These are phyloP conservation scores for Pythium dissotocum DNA, from an alignment of 352 stramenopile genomes.

Conservation along the genomic window DNA sequence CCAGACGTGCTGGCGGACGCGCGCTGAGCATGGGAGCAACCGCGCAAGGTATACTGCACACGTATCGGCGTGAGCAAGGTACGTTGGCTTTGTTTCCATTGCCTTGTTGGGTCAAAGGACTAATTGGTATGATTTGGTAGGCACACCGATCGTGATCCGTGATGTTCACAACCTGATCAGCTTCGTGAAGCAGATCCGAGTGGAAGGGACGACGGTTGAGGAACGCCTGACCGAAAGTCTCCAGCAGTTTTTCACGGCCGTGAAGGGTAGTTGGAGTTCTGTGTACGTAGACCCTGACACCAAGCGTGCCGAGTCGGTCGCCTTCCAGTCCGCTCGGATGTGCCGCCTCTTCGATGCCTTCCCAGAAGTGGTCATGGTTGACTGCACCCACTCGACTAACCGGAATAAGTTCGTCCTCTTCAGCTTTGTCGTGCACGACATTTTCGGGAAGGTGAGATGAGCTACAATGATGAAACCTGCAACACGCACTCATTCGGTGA, in stretches of 20 bases:
- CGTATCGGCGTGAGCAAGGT: not conserved
- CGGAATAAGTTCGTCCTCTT: conserved; percentile 15
- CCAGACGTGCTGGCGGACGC: not conserved
- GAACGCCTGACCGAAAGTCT: not conserved
- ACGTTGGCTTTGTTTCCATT: not conserved
- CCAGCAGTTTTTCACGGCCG: not conserved
- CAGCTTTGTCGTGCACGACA: conserved; percentile 22
- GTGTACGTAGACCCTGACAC: not conserved
- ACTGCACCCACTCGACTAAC: conserved; percentile 21
- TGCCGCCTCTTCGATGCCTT: not conserved
- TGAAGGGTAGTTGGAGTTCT: conserved; percentile 2
- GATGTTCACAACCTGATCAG: conserved; percentile 5
- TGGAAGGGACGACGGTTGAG: conserved; percentile 2
- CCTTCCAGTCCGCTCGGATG: conserved; percentile 12
- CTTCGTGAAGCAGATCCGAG: not conserved
- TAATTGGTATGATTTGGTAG: not conserved
- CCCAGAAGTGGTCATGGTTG: conserved; percentile 17
- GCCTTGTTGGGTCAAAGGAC: not conserved
- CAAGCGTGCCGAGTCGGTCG: not conserved
- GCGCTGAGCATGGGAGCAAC: not conserved
- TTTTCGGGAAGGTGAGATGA: conserved; percentile 21
- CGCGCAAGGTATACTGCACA: not conserved
- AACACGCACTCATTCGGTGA: too few relatives aligned
- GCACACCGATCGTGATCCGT: not conserved
- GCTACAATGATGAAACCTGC: too few relatives aligned